Percentiles rank a stretch among this genome's conserved stretches.
Conservation (phyloP, 139 green algal genomes). For the Picochlorum costavermella region DNA sequence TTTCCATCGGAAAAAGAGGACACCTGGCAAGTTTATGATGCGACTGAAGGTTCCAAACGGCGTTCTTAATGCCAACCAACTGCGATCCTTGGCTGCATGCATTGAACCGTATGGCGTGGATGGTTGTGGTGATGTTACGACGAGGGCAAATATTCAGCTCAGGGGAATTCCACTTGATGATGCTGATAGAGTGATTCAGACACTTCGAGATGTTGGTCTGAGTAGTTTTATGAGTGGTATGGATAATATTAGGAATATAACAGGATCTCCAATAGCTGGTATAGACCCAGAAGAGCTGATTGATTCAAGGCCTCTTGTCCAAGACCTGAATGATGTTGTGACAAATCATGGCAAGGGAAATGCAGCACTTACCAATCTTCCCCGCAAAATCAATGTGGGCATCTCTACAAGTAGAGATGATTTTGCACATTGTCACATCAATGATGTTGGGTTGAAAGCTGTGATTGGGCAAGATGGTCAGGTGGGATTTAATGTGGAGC, state of each 20-base stretch:
- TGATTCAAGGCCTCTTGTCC: conserved; percentile 60
- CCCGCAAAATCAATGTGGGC: conserved; percentile 94
- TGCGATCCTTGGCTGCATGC: conserved; percentile 51
- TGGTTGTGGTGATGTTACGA: conserved; percentile 95
- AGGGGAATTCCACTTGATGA: conserved; percentile 76
- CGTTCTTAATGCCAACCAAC: conserved; percentile 67
- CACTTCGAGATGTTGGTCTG: conserved; percentile 57
- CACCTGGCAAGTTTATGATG: conserved; percentile 96
- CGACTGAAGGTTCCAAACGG: conserved; percentile 90
- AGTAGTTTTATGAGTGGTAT: conserved; percentile 82
- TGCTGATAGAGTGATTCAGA: conserved; percentile 48
- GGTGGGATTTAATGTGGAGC: conserved; percentile 74
- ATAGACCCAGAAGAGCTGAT: conserved; percentile 91
- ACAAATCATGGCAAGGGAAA: conserved; percentile 64
- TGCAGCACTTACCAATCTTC: conserved; percentile 84
- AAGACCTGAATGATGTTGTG: conserved; percentile 63
- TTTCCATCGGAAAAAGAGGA: conserved; percentile 92
- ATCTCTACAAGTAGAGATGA: conserved; percentile 79
- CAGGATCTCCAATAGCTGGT: conserved; percentile 67
- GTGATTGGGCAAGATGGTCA: conserved; percentile 58
- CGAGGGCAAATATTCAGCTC: conserved; percentile 84
- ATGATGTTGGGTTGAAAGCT: conserved; percentile 90
- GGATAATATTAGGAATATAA: conserved; percentile 97
- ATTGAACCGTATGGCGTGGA: conserved; percentile 74
- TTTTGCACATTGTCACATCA: conserved; percentile 98